Percentiles rank a stretch among this genome's conserved stretches.
Evolutionary conservation across 2,329 filamentous ascomycete species (phyloP).

Genomic region (Colletotrichum godetiae): DNA sequence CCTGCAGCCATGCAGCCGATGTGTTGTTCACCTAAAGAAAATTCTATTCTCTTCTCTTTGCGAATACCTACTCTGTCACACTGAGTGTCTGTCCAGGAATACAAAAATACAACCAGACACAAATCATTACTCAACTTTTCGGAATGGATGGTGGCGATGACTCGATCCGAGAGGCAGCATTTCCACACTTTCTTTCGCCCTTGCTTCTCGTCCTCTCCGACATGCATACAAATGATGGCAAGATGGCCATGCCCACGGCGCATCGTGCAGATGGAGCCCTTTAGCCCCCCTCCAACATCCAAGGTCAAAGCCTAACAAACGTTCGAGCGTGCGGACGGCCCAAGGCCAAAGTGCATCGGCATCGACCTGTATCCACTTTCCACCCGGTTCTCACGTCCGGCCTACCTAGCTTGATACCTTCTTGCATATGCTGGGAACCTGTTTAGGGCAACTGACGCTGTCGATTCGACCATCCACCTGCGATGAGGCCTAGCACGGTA

Average conservation of each 20-base stretch:
- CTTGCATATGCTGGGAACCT: slow-evolving; percentile 32
- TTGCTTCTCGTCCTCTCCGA: slow-evolving; percentile 14
- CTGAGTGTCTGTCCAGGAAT: background rate
- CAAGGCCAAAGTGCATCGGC: slow-evolving; percentile 28
- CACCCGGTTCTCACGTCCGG: slow-evolving; percentile 29
- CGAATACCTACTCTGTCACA: background rate
- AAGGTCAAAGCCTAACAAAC: slow-evolving; percentile 26
- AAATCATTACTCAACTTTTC: background rate
- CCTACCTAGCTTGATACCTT: background rate
- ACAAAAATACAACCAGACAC: background rate
- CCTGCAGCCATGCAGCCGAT: background rate
- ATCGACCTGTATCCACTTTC: slow-evolving; percentile 29
- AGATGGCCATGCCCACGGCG: slow-evolving; percentile 14
- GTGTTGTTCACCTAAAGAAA: background rate
- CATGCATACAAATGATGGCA: slow-evolving; percentile 26
- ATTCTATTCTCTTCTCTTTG: background rate
- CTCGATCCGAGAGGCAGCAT: background rate
- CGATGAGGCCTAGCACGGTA: slow-evolving; percentile 10
- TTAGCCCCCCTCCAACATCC: background rate
- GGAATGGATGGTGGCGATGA: slow-evolving; percentile 8
- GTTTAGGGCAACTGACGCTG: slow-evolving; percentile 29
- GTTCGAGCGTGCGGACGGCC: slow-evolving; percentile 31
- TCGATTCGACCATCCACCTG: slow-evolving; percentile 9
- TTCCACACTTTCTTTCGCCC: slow-evolving; percentile 10
- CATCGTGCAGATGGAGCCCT: slow-evolving; percentile 26